Percentiles rank a stretch among this genome's conserved stretches.
Conservation (phyloP, 2,329 filamentous ascomycete genomes). For the Sphaceloma murrayae region DNA sequence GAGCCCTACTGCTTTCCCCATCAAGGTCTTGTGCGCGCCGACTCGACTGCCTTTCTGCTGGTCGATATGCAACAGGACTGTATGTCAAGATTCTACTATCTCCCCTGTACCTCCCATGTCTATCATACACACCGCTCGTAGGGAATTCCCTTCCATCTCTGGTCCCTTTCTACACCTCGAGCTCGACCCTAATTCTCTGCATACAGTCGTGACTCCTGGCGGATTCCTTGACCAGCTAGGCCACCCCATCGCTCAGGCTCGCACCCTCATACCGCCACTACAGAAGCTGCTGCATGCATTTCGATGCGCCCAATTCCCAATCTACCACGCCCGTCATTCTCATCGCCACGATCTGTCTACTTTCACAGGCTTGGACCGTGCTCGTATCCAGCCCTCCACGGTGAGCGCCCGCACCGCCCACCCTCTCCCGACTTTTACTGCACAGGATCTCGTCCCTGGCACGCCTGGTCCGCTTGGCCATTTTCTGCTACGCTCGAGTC, state of each 20-base stretch:
- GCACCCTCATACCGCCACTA: slow-evolving; percentile 7
- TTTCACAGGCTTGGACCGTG: slow-evolving; percentile 8
- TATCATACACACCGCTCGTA: too few species aligned
- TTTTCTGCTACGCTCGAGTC: slow-evolving; percentile 10
- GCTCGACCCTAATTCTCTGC: too few species aligned
- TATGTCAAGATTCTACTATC: too few species aligned
- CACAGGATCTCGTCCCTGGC: slow-evolving; percentile 13
- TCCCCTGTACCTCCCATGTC: too few species aligned
- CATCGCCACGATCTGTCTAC: slow-evolving; percentile 15
- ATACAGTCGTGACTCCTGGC: slow-evolving; percentile 5
- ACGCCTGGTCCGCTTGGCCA: slow-evolving; percentile 12
- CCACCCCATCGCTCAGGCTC: slow-evolving; percentile 11
- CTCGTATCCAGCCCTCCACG: background rate
- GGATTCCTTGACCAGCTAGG: slow-evolving; percentile 12
- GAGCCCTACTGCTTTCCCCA: slow-evolving; percentile 13
- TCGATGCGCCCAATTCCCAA: slow-evolving; percentile 4
- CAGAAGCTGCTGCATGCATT: slow-evolving; percentile 7
- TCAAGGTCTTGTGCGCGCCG: slow-evolving; percentile 11
- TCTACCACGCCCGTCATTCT: slow-evolving; percentile 14
- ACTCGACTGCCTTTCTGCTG: slow-evolving; percentile 8
- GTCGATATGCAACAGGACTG: slow-evolving; percentile 15
- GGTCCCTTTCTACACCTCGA: too few species aligned
- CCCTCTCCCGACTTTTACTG: slow-evolving; percentile 3
- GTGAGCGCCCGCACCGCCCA: background rate
- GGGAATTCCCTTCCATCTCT: too few species aligned